Percentiles rank a stretch among this genome's conserved stretches.
phyloP scores from a whole-genome alignment of 2,329 filamentous ascomycete species.

The Juglanconis juglandina region DNA sequence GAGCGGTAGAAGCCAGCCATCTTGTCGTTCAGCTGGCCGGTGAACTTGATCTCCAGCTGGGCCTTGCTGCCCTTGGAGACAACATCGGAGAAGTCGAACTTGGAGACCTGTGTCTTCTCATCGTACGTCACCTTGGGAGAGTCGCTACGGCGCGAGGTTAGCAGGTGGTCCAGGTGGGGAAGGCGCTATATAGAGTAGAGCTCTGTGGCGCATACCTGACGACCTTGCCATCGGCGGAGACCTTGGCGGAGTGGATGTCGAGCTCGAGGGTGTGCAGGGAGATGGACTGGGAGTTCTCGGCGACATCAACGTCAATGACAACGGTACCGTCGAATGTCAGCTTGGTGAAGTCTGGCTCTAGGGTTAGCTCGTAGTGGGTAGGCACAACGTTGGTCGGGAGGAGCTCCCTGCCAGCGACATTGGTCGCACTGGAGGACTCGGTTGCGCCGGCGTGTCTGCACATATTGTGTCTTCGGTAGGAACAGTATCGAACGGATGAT shows the following conservation, averaged over 20 bases:
- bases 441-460: constrained; percentile 48
- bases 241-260: constrained; percentile 70
- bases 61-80: constrained; percentile 74
- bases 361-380: constrained; percentile 83
- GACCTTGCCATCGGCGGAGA: constrained; percentile 58
- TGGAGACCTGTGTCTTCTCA: constrained; percentile 76
- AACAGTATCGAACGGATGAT: constrained; percentile 57
- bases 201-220: constrained; percentile 36
- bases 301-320: constrained; percentile 80
- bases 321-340: constrained; percentile 85
- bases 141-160: constrained; percentile 45
- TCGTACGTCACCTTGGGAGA: constrained; percentile 69
- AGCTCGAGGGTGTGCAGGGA: constrained; percentile 86
- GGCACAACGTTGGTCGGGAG: constrained; percentile 89
- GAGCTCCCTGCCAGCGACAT: constrained; percentile 65
- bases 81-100: constrained; percentile 70
- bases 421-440: constrained; percentile 33
- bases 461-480: constrained; percentile 70
- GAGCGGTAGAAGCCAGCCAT: constrained; percentile 89
- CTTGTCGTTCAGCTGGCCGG: constrained; percentile 78
- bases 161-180: constrained; percentile 14
- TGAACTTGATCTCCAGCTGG: constrained; percentile 72
- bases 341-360: constrained; percentile 86
- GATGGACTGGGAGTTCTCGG: constrained; percentile 78
- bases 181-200: neutral